Percentiles rank a stretch among this genome's conserved stretches.
phyloP scores from a whole-genome alignment of 1,284 basidiomycete genomes.

The Polyporus tsugae region DNA sequence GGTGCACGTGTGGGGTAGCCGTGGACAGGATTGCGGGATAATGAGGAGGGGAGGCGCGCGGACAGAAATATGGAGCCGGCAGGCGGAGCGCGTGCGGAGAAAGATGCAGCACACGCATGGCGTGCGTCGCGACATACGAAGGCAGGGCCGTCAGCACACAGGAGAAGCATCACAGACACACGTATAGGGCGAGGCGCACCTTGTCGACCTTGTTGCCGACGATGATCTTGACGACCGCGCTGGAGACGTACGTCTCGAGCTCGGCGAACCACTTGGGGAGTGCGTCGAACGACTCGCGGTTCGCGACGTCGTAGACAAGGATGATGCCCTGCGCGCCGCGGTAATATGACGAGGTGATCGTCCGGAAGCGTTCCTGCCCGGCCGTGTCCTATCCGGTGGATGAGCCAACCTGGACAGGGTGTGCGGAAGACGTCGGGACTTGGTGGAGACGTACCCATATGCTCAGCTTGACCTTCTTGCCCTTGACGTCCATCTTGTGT shows the following conservation, averaged over 20 bases:
- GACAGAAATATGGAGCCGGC: background rate
- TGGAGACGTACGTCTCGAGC: slow-evolving; percentile 91
- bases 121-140: background rate
- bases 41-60: background rate
- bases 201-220: slow-evolving; percentile 98
- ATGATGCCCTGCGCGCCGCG: slow-evolving; percentile 95
- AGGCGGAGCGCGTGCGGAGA: slow-evolving; percentile 3
- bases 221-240: slow-evolving; percentile 92
- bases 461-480: slow-evolving; percentile 81
- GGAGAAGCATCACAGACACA: background rate
- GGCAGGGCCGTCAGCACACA: background rate
- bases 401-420: slow-evolving; percentile 2
- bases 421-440: slow-evolving; percentile 2
- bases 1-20: background rate
- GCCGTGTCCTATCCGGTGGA: slow-evolving; percentile 78
- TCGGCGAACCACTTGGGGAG: slow-evolving; percentile 94
- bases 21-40: background rate
- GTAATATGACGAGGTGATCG: slow-evolving; percentile 92
- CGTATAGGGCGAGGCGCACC: slow-evolving; percentile 48
- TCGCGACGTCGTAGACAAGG: slow-evolving; percentile 95
- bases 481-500: slow-evolving; percentile 84
- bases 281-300: slow-evolving; percentile 90
- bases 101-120: too few relatives aligned
- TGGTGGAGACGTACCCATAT: slow-evolving; percentile 69
- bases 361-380: slow-evolving; percentile 91